A percentile compares a stretch with the other conserved stretches of the same genome.
Evolutionary conservation across 164 flowering plant genomes (phyloP).

Genomic region (Dillenia turbinata): DNA sequence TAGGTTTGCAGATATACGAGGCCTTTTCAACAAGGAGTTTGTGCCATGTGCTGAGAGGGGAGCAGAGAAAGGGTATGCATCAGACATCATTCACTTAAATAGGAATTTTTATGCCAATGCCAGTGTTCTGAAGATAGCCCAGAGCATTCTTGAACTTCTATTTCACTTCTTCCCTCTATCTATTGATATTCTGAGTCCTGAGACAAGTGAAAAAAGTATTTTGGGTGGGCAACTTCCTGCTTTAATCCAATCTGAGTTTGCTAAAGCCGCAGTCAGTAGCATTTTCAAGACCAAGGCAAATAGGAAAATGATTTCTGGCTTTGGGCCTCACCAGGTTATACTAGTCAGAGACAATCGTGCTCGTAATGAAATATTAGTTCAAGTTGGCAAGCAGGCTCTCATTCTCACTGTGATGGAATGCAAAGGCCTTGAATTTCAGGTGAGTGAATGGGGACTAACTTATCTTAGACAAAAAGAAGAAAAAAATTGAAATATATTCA

Average conservation of each 20-base stretch:
- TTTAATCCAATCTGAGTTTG: constrained; percentile 25
- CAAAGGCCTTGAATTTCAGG: constrained; percentile 34
- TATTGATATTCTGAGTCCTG: constrained; percentile 15
- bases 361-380: constrained; percentile 17
- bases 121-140: constrained; percentile 23
- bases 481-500: too few relatives aligned
- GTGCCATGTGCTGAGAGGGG: not conserved
- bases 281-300: constrained; percentile 27
- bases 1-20: constrained; percentile 22
- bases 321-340: constrained; percentile 53
- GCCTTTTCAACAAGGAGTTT: constrained; percentile 36
- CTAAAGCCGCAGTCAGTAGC: constrained; percentile 26
- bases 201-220: constrained; percentile 19
- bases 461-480: too few relatives aligned
- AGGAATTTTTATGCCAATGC: constrained; percentile 24
- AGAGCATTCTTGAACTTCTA: constrained; percentile 18
- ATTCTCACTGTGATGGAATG: constrained; percentile 41
- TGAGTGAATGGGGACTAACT: not conserved
- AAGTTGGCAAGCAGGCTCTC: constrained; percentile 44
- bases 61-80: constrained; percentile 8
- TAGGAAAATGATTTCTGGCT: constrained; percentile 18
- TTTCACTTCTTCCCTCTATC: constrained; percentile 30
- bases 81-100: constrained; percentile 26
- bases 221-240: constrained; percentile 39
- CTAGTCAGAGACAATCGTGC: constrained; percentile 39